Conservation (phyloP, 164 flowering plant species). For the Warburgia ugandensis region DNA sequence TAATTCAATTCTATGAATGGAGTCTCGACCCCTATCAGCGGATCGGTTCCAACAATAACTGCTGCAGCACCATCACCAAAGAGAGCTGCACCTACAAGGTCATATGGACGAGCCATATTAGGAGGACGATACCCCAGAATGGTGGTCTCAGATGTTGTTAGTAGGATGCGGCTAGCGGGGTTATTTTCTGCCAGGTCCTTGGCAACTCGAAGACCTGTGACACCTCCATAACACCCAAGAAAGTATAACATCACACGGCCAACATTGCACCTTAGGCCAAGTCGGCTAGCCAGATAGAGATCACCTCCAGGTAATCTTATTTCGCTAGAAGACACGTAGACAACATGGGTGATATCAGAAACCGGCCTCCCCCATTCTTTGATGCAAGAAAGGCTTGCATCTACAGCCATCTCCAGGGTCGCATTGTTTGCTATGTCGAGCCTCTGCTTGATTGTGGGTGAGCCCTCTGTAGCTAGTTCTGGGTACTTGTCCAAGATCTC, state of each 20-base stretch:
- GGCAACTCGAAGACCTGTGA: slow-evolving; percentile 59
- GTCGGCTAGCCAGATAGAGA: slow-evolving; percentile 43
- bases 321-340: slow-evolving; percentile 65
- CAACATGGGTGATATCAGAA: slow-evolving; percentile 50
- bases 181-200: slow-evolving; percentile 74
- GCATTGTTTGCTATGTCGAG: slow-evolving; percentile 60
- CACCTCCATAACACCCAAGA: slow-evolving; percentile 65
- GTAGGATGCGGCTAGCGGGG: slow-evolving; percentile 56
- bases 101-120: slow-evolving; percentile 49
- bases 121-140: slow-evolving; percentile 65
- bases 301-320: slow-evolving; percentile 64
- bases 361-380: slow-evolving; percentile 59
- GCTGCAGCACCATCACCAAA: slow-evolving; percentile 79
- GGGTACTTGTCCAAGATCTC: slow-evolving; percentile 62
- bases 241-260: slow-evolving; percentile 64
- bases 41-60: slow-evolving; percentile 44
- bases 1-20: slow-evolving; percentile 56
- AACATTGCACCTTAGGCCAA: slow-evolving; percentile 45
- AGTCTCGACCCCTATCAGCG: slow-evolving; percentile 19
- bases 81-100: slow-evolving; percentile 66
- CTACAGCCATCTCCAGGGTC: slow-evolving; percentile 47
- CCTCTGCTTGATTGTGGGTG: slow-evolving; percentile 49
- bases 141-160: slow-evolving; percentile 63
- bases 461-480: slow-evolving; percentile 52
- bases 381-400: slow-evolving; percentile 53